These are phyloP conservation scores for Paramecium caudatum DNA, from an alignment of 73 alveolate species.

Conservation along the genomic window DNA sequence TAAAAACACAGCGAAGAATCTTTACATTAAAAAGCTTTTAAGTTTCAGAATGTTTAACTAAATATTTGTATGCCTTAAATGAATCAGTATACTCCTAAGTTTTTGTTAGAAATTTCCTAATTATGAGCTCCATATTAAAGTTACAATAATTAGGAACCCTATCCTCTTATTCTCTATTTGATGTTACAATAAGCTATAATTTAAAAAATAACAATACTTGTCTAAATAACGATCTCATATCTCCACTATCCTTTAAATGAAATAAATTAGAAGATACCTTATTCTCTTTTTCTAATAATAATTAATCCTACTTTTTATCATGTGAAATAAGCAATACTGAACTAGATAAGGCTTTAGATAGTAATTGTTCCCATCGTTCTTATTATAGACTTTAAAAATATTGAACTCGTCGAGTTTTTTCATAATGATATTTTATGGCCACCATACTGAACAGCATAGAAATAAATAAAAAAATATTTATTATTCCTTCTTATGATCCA, in stretches of 20 bases:
- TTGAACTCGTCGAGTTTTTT: neutral
- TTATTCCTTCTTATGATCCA: neutral
- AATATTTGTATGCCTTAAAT: neutral
- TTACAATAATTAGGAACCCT: neutral
- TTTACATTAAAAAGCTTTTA: neutral
- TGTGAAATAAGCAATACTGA: neutral
- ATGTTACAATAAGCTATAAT: neutral
- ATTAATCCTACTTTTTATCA: slow-evolving; percentile 37
- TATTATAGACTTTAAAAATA: slow-evolving; percentile 6
- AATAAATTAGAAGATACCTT: neutral
- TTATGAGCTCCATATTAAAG: neutral
- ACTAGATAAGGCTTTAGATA: neutral
- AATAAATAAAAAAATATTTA: slow-evolving; percentile 8
- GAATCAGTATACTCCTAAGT: slow-evolving; percentile 7
- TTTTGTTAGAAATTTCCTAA: neutral
- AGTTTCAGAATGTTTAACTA: neutral
- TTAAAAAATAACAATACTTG: neutral
- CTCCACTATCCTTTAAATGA: neutral
- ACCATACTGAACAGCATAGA: slow-evolving; percentile 27
- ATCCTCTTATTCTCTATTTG: neutral
- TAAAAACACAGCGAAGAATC: slow-evolving; percentile 14
- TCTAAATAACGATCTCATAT: neutral
- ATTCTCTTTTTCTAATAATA: slow-evolving; percentile 3
- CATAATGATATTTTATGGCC: slow-evolving; percentile 15
- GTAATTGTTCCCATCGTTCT: slow-evolving; percentile 28